Percentiles rank a stretch among this genome's conserved stretches.
phyloP scores from a whole-genome alignment of 495 filamentous ascomycete species.

The Neurospora sp. region DNA sequence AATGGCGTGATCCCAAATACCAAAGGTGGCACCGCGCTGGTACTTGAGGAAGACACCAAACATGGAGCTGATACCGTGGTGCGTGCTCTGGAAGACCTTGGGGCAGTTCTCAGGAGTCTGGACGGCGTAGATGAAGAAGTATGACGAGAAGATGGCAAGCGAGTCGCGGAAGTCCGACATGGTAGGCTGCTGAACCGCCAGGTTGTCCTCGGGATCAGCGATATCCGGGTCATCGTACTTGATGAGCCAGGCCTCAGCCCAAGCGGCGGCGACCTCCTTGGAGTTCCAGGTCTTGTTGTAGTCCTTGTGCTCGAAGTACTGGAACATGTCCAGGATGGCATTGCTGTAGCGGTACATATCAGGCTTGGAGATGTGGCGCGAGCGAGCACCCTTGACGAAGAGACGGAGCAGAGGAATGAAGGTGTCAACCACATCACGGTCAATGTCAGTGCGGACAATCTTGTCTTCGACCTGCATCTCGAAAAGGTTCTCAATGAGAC shows the following conservation, averaged over 20 bases:
- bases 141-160: slow-evolving; percentile 53
- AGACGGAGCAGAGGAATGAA: slow-evolving; percentile 54
- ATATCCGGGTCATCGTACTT: slow-evolving; percentile 43
- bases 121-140: slow-evolving; percentile 60
- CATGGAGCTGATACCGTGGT: slow-evolving; percentile 53
- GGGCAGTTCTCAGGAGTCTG: slow-evolving; percentile 54
- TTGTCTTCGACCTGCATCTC: slow-evolving; percentile 50
- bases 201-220: slow-evolving; percentile 41
- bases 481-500: slow-evolving; percentile 51
- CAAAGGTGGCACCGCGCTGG: slow-evolving; percentile 48
- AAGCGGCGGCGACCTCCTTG: slow-evolving; percentile 47
- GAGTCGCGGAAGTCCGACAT: slow-evolving; percentile 45
- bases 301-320: slow-evolving; percentile 27
- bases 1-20: slow-evolving; percentile 63
- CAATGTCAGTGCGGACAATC: slow-evolving; percentile 38
- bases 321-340: slow-evolving; percentile 14
- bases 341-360: slow-evolving; percentile 18
- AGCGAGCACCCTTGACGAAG: slow-evolving; percentile 36
- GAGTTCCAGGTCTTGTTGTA: slow-evolving; percentile 58
- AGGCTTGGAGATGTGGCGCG: slow-evolving; percentile 4
- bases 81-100: slow-evolving; percentile 56
- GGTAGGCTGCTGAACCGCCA: slow-evolving; percentile 49
- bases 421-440: slow-evolving; percentile 45
- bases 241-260: slow-evolving; percentile 52
- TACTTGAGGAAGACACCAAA: slow-evolving; percentile 61